Percentiles rank a stretch among this genome's conserved stretches.
Evolutionary conservation across 352 stramenopile genomes (phyloP).

Genomic region (Pythium aphanidermatum): DNA sequence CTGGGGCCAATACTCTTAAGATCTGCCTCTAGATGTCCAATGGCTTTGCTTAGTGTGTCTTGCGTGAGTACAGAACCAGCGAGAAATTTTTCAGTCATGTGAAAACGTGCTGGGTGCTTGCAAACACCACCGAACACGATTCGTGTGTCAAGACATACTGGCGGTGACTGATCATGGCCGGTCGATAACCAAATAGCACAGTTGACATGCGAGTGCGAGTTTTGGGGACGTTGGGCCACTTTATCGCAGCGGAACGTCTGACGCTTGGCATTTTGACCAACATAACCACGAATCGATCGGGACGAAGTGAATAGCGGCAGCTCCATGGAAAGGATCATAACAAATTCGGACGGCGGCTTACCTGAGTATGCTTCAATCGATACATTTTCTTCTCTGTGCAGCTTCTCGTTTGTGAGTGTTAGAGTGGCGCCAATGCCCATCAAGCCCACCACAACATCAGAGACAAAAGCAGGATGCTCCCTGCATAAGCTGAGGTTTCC

Average conservation of each 20-base stretch:
- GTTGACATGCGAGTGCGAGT: conserved; percentile 56
- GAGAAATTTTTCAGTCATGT: conserved; percentile 20
- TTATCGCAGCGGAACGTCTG: conserved; percentile 37
- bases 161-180: conserved; percentile 4
- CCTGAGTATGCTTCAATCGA: conserved; percentile 20
- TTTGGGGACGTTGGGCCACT: conserved; percentile 38
- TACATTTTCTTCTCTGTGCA: conserved; percentile 10
- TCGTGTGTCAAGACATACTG: conserved; percentile 13
- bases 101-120: conserved; percentile 18
- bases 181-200: conserved; percentile 26
- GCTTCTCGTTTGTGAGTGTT: conserved; percentile 14
- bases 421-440: conserved; percentile 30
- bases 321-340: conserved; percentile 25
- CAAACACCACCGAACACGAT: conserved; percentile 35
- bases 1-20: conserved; percentile 24
- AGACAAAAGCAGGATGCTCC: conserved; percentile 40
- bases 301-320: conserved; percentile 6
- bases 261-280: background rate
- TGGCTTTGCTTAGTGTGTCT: conserved; percentile 8
- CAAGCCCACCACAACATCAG: conserved; percentile 37
- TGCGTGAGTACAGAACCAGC: conserved; percentile 13
- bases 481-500: conserved; percentile 33
- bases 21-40: conserved; percentile 12
- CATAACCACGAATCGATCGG: background rate
- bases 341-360: conserved; percentile 16